These are phyloP conservation scores for Bisporella sp. DNA, from an alignment of 2,329 filamentous ascomycete species.

Conservation along the genomic window DNA sequence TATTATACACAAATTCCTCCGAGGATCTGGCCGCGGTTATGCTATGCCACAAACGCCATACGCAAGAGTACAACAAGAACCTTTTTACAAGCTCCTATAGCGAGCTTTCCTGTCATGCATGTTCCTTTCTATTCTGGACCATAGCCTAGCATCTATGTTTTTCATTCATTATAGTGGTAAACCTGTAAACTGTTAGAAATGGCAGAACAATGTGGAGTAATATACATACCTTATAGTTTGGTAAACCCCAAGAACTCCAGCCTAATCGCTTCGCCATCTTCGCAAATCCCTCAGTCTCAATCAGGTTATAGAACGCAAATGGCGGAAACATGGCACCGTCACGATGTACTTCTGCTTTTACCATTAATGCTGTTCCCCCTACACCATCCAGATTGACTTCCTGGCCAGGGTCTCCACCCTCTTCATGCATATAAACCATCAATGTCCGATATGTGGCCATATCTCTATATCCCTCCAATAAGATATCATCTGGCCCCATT, in stretches of 20 bases:
- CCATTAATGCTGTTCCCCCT: constrained; percentile 83
- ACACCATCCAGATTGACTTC: constrained; percentile 84
- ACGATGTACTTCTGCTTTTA: constrained; percentile 93
- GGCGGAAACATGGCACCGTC: constrained; percentile 98
- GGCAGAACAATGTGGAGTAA: too few relatives aligned
- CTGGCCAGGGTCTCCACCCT: constrained; percentile 47
- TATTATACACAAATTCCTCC: constrained; percentile 17
- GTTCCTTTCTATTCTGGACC: neutral
- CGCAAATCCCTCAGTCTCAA: constrained; percentile 96
- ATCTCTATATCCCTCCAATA: constrained; percentile 88
- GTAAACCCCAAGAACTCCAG: constrained; percentile 80
- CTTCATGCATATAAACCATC: constrained; percentile 75
- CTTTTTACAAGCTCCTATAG: neutral
- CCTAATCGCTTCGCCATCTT: constrained; percentile 91
- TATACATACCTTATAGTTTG: constrained; percentile 82
- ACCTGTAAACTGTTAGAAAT: constrained; percentile 15
- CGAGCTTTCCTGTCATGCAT: neutral
- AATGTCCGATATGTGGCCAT: constrained; percentile 87
- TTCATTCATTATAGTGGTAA: constrained; percentile 24
- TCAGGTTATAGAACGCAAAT: constrained; percentile 92
- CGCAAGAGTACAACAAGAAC: constrained; percentile 3
- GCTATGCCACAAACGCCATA: constrained; percentile 18
- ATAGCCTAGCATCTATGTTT: neutral
- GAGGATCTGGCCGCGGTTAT: constrained; percentile 6
- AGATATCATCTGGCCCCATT: constrained; percentile 87